Conservation (phyloP, 2,329 filamentous ascomycete species). For the Trichoderma aggressivum region DNA sequence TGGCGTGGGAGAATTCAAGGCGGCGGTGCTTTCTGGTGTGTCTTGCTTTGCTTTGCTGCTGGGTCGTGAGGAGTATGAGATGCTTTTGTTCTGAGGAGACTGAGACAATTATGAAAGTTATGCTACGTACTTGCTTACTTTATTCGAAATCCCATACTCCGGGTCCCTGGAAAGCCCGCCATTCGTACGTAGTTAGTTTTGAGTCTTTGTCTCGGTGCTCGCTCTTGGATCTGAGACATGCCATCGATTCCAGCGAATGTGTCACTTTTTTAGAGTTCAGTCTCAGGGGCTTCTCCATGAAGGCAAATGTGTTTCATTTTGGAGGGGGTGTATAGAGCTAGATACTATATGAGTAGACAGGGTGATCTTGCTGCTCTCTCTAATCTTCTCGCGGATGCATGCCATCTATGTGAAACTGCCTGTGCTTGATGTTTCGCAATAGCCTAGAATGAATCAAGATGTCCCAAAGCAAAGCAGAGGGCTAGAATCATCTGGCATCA, state of each 20-base stretch:
- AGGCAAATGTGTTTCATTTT: not conserved
- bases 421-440: not conserved
- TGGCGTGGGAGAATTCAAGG: not conserved
- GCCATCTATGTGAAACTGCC: not conserved
- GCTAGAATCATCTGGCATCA: not conserved
- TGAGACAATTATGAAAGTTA: not conserved
- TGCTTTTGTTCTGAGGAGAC: not conserved
- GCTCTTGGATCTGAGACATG: not conserved
- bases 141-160: not conserved
- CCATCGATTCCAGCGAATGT: not conserved
- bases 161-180: not conserved
- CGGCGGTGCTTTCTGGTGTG: not conserved
- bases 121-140: not conserved
- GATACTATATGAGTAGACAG: not conserved
- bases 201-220: not conserved
- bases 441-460: not conserved
- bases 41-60: not conserved
- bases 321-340: no score
- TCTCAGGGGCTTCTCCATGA: not conserved
- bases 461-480: not conserved
- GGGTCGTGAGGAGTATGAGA: not conserved
- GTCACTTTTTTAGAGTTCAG: not conserved
- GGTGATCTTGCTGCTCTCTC: not conserved
- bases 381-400: not conserved
- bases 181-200: not conserved